Conservation (phyloP, 495 filamentous ascomycete species). For the Pseudomonodictys pantanalensis region DNA sequence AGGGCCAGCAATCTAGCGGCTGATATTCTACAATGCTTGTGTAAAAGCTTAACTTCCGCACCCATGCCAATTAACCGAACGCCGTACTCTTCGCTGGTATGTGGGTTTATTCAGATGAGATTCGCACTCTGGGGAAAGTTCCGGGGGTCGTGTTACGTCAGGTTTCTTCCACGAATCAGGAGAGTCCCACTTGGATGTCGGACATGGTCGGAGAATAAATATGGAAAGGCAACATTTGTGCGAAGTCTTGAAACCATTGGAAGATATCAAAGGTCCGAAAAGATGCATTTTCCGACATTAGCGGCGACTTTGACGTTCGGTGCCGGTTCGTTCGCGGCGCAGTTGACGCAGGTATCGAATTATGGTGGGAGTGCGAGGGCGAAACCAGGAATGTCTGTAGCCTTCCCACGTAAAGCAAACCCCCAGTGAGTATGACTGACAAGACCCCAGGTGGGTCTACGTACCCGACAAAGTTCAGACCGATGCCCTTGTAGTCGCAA, state of each 20-base stretch:
- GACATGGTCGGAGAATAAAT: not conserved
- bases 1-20: not conserved
- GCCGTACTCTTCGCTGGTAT: not conserved
- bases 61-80: slow-evolving; percentile 19
- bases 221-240: not conserved
- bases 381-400: slow-evolving; percentile 26
- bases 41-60: slow-evolving; percentile 18
- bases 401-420: not conserved
- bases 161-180: slow-evolving; percentile 14
- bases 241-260: too few species aligned
- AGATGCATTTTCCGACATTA: slow-evolving; percentile 19
- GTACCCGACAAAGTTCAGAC: slow-evolving; percentile 30
- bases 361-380: slow-evolving; percentile 23
- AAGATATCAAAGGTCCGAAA: not conserved
- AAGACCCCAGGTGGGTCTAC: slow-evolving; percentile 31
- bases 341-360: slow-evolving; percentile 27
- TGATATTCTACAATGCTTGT: slow-evolving; percentile 23
- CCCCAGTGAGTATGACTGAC: not conserved
- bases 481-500: slow-evolving; percentile 36
- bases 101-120: not conserved
- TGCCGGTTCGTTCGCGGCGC: slow-evolving; percentile 14
- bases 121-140: not conserved
- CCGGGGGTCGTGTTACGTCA: too few species aligned
- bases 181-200: not conserved
- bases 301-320: slow-evolving; percentile 13